Evolutionary conservation across 2,329 filamentous ascomycete species (phyloP), one percentile per base, ranked within the genome.

Genomic region (Hirsutella rhossiliensis): DNA sequence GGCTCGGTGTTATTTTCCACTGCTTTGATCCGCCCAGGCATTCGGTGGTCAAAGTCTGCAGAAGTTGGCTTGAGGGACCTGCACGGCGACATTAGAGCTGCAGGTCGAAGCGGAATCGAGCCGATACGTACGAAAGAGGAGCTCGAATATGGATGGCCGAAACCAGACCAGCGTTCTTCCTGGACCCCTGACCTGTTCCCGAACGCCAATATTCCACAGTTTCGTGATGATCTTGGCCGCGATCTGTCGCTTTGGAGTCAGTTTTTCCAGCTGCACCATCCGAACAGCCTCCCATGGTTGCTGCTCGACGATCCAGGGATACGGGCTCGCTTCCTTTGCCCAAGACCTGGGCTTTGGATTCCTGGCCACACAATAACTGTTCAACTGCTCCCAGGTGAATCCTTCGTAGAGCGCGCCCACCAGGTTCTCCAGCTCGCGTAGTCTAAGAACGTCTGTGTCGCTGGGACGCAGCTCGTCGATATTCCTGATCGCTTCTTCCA

Each of bases 161-260:
- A 76, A 49, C 47, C 52, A 59, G 7, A 76, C 46, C 3, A 56
- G 57, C 1, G 64, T 53, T 29, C 60, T 57, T 6, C 74, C 75
- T 4, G 66, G 53, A 6, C 60, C 61, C 18, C 66, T 61, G 13
- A 66, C 52, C 15, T 71, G 54, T 48, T 75, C 70, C 43, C 64
- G 60, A 3, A 69, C 64, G 9, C 67, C 62, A n/a, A 78, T 49
- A 3, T 61, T 63, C 75, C 75, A 79, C 46, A 64, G 67, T 20
- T 65, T 56, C 12, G 63, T 62, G 61, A 78, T 60, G 43, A 79
- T 57, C 44, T 57, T 58, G 15, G 68, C 48, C 1, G 60, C 67
- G 11, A 68, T 52, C 27, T 50, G 60, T 34, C 65, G 55, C 53
- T 77, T 78, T 4, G 52, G 50, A 13, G 52, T 50, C 31, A 51